Evolutionary conservation across 805 yeast species (phyloP).

Genomic region (Kregervanrija fluxuum): DNA sequence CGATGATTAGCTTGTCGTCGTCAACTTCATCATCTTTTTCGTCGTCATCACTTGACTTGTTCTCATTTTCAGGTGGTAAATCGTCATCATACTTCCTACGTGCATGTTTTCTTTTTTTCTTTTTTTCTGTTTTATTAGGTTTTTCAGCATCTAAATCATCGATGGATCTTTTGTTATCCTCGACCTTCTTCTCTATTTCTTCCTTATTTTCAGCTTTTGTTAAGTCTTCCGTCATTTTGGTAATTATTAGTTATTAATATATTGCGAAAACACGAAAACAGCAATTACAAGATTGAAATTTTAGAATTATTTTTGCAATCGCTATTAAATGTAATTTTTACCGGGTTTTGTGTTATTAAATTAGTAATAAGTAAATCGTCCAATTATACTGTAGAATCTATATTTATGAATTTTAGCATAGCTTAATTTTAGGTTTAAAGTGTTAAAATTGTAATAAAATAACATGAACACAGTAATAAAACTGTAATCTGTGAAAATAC

Average conservation of each 20-base stretch:
- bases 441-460: too few species aligned
- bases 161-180: background rate
- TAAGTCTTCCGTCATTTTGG: background rate
- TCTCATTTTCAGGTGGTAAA: conserved; percentile 15
- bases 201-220: conserved; percentile 1
- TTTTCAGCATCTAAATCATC: background rate
- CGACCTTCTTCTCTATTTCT: background rate
- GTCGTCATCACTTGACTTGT: conserved; percentile 25
- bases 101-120: conserved; percentile 17
- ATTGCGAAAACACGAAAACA: too few species aligned
- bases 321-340: too few species aligned
- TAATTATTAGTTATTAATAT: background rate
- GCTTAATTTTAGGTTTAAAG: too few species aligned
- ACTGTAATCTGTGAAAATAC: too few species aligned
- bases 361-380: too few species aligned
- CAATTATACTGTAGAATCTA: too few species aligned
- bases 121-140: conserved; percentile 6
- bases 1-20: conserved; percentile 47
- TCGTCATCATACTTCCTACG: conserved; percentile 18
- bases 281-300: too few species aligned
- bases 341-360: too few species aligned
- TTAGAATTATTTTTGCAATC: too few species aligned
- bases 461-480: too few species aligned
- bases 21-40: conserved; percentile 37
- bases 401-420: too few species aligned